Percentiles rank a stretch among this genome's conserved stretches.
phyloP scores from a whole-genome alignment of 2,329 filamentous ascomycete genomes.

The Ceratocystis eucalypticola region DNA sequence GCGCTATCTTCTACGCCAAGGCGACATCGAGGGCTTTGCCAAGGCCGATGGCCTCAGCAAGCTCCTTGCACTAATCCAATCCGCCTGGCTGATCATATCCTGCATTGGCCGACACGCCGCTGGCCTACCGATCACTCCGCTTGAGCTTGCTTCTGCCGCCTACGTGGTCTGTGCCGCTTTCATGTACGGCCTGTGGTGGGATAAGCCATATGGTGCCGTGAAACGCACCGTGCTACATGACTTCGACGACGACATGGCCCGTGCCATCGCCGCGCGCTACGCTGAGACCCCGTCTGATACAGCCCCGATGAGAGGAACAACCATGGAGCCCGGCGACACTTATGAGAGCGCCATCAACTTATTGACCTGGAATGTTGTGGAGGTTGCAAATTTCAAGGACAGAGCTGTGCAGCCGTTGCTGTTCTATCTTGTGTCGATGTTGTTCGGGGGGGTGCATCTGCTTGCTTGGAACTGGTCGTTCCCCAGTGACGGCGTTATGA shows the following conservation, averaged over 20 bases:
- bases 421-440: not conserved
- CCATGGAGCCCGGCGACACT: not conserved
- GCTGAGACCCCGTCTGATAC: not conserved
- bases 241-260: not conserved
- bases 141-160: constrained; percentile 27
- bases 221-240: constrained; percentile 9
- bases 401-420: not conserved
- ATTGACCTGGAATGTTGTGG: not conserved
- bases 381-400: not conserved
- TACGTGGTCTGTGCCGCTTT: constrained; percentile 27
- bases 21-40: constrained; percentile 27
- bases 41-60: constrained; percentile 28
- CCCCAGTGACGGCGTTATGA: not conserved
- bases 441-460: constrained; percentile 6
- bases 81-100: constrained; percentile 29
- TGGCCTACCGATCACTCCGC: constrained; percentile 26
- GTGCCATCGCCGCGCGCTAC: not conserved
- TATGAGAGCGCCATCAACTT: not conserved
- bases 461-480: constrained; percentile 3
- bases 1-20: constrained; percentile 16
- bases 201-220: constrained; percentile 24
- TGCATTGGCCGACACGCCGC: constrained; percentile 24
- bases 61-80: constrained; percentile 27
- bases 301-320: not conserved
- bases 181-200: constrained; percentile 27